Conservation (phyloP, 371 early-diverging fungal species). For the Apophysomyces variabilis region DNA sequence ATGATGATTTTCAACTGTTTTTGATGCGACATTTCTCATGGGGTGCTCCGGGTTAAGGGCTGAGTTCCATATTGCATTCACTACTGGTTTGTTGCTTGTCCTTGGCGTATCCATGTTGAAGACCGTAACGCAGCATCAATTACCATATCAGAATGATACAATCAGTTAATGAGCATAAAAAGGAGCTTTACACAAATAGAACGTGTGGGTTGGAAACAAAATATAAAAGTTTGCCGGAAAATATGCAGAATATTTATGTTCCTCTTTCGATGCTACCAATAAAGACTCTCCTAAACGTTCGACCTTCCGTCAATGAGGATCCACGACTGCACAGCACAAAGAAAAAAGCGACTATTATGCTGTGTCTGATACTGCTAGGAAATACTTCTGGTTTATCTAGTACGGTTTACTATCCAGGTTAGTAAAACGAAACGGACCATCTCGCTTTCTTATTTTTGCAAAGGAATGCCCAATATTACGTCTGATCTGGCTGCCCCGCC, state of each 20-base stretch:
- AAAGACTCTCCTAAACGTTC: background rate
- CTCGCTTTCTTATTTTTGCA: background rate
- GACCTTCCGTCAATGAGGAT: conserved; percentile 33
- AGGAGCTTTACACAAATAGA: no score
- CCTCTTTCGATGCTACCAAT: background rate
- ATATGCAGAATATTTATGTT: background rate
- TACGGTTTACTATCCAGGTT: conserved; percentile 20
- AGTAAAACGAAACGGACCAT: background rate
- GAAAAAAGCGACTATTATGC: conserved; percentile 25
- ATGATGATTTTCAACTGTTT: no score
- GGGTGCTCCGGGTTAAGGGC: no score
- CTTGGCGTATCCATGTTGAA: no score
- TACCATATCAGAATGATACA: no score
- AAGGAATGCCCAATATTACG: conserved; percentile 51
- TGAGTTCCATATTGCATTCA: no score
- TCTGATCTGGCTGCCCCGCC: conserved; percentile 49
- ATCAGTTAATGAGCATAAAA: no score
- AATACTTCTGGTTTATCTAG: conserved; percentile 32
- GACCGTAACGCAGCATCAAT: no score
- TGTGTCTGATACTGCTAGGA: conserved; percentile 25
- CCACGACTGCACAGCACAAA: conserved; percentile 20
- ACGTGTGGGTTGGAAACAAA: no score
- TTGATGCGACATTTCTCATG: no score
- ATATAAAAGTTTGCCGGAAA: no score
- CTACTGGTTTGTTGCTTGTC: no score